phyloP scores from a whole-genome alignment of 1,139 yeast genomes.

The Scheffersomyces insectosa region DNA sequence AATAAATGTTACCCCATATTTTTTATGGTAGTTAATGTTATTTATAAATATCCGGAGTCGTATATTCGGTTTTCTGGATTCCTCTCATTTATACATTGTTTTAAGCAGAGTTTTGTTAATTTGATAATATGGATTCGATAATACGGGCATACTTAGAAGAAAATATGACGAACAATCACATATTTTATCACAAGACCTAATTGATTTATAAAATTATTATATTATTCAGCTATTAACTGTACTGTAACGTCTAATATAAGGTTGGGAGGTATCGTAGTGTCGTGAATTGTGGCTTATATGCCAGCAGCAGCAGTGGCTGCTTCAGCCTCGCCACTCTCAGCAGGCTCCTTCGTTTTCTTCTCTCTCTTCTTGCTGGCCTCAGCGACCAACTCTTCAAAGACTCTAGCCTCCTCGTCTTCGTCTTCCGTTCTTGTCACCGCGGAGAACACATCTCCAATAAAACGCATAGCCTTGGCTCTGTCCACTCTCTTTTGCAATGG shows the following conservation, averaged over 20 bases:
- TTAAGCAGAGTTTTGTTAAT: no score
- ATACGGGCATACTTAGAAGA: no score
- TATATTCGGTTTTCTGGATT: no score
- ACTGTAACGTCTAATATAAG: no score
- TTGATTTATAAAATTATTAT: no score
- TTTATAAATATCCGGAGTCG: no score
- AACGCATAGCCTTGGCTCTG: conserved; percentile 75
- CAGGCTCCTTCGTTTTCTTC: conserved; percentile 35
- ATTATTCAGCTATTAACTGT: no score
- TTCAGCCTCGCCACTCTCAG: neutral
- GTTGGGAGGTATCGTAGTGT: neutral
- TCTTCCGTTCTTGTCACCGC: conserved; percentile 69
- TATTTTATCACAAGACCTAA: no score
- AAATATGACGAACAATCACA: no score
- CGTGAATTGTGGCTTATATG: neutral
- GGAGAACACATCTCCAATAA: conserved; percentile 75
- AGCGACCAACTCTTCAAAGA: conserved; percentile 89
- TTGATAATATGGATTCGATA: no score
- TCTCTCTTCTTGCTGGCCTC: conserved; percentile 84
- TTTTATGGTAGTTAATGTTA: no score
- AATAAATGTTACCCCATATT: neutral
- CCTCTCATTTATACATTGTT: no score
- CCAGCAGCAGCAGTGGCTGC: neutral
- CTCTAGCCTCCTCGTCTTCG: conserved; percentile 88
- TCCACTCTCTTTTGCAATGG: conserved; percentile 58